Percentiles rank a stretch among this genome's conserved stretches.
phyloP scores from a whole-genome alignment of 129 eudicot genomes.

The Chrysanthemum makinoi region DNA sequence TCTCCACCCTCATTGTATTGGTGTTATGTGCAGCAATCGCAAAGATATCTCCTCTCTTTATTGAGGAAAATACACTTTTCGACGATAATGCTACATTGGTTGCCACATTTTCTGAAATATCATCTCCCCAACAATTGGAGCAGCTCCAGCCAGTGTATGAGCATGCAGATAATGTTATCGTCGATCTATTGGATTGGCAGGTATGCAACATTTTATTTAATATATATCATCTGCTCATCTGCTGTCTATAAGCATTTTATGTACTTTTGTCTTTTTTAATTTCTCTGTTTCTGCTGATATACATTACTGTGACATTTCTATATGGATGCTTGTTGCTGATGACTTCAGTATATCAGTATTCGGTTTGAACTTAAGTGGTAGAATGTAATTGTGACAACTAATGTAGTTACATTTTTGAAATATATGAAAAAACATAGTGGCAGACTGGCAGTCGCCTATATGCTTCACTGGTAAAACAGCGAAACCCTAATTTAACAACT shows the following conservation, averaged over 20 bases:
- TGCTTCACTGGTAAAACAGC: too few species aligned
- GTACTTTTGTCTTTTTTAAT: conserved; percentile 7
- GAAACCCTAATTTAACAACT: too few species aligned
- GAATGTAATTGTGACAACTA: too few species aligned
- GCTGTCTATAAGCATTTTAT: not conserved
- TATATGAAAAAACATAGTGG: too few species aligned
- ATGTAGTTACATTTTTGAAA: too few species aligned
- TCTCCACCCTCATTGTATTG: conserved; percentile 14
- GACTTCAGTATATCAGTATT: too few species aligned
- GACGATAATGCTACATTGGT: conserved; percentile 45
- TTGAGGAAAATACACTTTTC: conserved; percentile 53
- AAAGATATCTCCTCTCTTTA: conserved; percentile 60
- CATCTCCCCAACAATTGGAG: conserved; percentile 73
- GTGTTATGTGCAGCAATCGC: conserved; percentile 67
- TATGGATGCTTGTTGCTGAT: conserved; percentile 1
- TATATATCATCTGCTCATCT: conserved; percentile 1
- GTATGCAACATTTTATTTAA: conserved; percentile 42
- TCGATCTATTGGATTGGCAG: conserved; percentile 93
- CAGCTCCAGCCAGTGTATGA: conserved; percentile 49
- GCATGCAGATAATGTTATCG: conserved; percentile 56
- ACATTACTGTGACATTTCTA: not conserved
- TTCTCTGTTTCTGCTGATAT: conserved; percentile 14
- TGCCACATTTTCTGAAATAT: conserved; percentile 63
- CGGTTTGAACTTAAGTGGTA: too few species aligned
- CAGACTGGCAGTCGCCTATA: too few species aligned